A percentile compares a stretch with the other conserved stretches of the same genome.
These are phyloP conservation scores for Coemansia erecta DNA, from an alignment of 192 early-diverging fungal species.

Conservation along the genomic window DNA sequence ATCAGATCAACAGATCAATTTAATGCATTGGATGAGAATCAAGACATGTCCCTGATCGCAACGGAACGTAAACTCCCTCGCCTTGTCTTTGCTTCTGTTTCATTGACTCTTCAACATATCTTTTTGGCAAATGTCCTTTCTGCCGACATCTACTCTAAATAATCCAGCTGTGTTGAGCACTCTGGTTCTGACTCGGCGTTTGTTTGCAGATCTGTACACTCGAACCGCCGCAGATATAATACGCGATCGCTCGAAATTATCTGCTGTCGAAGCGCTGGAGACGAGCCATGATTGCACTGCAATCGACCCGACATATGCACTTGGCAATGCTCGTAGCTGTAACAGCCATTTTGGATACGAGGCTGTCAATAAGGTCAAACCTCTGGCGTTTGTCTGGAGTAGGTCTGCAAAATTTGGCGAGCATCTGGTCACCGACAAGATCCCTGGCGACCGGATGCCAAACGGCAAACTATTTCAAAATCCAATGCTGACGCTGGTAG, in stretches of 20 bases:
- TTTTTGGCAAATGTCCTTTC: conserved; percentile 3
- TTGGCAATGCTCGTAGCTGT: conserved; percentile 2
- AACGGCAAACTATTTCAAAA: background rate
- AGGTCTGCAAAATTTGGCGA: background rate
- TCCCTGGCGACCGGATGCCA: conserved; percentile 21
- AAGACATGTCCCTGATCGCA: background rate
- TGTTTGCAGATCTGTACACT: conserved; percentile 12
- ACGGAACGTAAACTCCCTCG: background rate
- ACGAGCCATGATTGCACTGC: conserved; percentile 7
- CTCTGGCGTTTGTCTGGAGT: conserved; percentile 36
- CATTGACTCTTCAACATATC: background rate
- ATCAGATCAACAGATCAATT: too few species aligned
- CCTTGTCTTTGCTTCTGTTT: background rate
- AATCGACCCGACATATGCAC: conserved; percentile 15
- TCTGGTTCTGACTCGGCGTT: conserved; percentile 12
- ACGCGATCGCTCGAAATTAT: conserved; percentile 21
- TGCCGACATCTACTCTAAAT: conserved; percentile 5
- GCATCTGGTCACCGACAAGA: conserved; percentile 17
- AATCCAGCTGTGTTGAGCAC: conserved; percentile 12
- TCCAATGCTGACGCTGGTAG: conserved; percentile 39
- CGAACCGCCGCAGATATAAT: conserved; percentile 24
- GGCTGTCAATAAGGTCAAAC: conserved; percentile 18
- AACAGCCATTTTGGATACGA: conserved; percentile 37
- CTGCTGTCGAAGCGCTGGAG: conserved; percentile 26
- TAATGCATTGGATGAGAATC: too few species aligned